A percentile compares a stretch with the other conserved stretches of the same genome.
These are phyloP conservation scores for Tuber borchii DNA, from an alignment of 495 filamentous ascomycete species.

Conservation along the genomic window DNA sequence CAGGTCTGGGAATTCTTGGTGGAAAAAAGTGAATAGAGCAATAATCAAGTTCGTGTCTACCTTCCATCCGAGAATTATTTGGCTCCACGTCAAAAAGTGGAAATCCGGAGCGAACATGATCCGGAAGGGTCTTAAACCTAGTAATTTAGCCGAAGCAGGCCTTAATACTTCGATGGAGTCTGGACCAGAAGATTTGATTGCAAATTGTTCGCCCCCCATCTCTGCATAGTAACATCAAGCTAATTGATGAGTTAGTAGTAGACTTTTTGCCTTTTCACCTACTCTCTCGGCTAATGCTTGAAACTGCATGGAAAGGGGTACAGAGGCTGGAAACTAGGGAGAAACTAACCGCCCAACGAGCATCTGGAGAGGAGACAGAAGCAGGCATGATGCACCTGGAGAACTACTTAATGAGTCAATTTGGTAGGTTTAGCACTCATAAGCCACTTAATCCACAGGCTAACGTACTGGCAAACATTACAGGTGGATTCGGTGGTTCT, in stretches of 20 bases:
- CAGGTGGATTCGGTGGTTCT: no score
- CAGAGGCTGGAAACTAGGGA: background rate
- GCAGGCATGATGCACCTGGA: background rate
- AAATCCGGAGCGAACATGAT: background rate
- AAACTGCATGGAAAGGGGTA: conserved; percentile 7
- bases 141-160: background rate
- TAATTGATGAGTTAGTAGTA: background rate
- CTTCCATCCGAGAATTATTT: background rate
- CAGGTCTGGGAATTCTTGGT: background rate
- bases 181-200: background rate
- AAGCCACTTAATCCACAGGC: background rate
- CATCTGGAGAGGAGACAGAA: background rate
- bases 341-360: background rate
- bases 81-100: conserved; percentile 9
- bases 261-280: background rate
- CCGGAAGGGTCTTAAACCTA: background rate
- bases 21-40: background rate
- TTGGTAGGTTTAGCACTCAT: background rate
- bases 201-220: background rate
- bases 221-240: background rate
- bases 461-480: no score
- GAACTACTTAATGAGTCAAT: background rate
- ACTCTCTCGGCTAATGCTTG: conserved; percentile 10
- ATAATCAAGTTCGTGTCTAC: no score
- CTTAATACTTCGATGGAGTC: background rate